Conservation (phyloP, 2,329 filamentous ascomycete genomes). For the Colletotrichum somersetense region DNA sequence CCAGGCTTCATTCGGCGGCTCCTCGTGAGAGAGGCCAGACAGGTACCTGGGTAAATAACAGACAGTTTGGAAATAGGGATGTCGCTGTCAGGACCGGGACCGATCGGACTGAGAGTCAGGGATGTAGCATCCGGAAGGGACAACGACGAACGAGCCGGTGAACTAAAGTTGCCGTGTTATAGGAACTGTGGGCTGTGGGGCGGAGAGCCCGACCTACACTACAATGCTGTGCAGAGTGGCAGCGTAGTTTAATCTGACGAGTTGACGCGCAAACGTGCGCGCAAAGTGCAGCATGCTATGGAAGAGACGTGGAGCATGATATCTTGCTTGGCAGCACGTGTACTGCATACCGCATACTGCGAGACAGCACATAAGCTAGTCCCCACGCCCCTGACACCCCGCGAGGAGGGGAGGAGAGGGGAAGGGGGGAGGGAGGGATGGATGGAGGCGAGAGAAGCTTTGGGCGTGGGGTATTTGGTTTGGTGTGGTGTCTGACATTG, state of each 20-base stretch:
- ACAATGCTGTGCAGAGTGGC: not conserved
- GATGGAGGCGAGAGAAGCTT: constrained; percentile 2
- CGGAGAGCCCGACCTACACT: not conserved
- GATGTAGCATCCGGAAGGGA: constrained; percentile 24
- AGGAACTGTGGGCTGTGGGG: not conserved
- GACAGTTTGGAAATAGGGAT: constrained; percentile 12
- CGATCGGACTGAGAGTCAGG: not conserved
- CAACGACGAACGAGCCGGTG: constrained; percentile 14
- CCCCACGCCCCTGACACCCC: not conserved
- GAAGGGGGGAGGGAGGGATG: not conserved
- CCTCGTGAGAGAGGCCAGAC: not conserved
- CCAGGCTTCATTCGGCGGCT: constrained; percentile 8
- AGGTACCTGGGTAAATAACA: not conserved
- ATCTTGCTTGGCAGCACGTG: not conserved
- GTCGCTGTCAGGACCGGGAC: constrained; percentile 20
- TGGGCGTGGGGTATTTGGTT: constrained; percentile 4
- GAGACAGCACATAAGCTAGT: not conserved
- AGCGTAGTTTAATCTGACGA: not conserved
- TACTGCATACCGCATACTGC: not conserved
- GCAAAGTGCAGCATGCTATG: not conserved
- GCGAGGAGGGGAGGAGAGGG: too few species aligned
- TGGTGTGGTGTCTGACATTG: constrained; percentile 1
- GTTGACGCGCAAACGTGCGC: not conserved
- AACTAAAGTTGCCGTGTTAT: not conserved
- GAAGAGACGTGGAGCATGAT: not conserved